Evolutionary conservation across 805 yeast genomes (phyloP), one percentile per base, ranked within the genome.

Genomic region (Candida piceae): DNA sequence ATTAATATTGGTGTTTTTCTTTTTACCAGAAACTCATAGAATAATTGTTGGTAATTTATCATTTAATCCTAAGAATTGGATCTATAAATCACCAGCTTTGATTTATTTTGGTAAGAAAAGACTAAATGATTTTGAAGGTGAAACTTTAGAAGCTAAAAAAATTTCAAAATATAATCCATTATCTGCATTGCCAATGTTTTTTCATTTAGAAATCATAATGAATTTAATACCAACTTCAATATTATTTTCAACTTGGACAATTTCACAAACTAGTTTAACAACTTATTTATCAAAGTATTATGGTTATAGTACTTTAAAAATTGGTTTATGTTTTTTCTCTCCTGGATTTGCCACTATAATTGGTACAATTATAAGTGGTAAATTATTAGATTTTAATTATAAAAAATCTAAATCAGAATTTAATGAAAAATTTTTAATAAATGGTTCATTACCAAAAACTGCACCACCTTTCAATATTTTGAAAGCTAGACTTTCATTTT

Each of bases 1-100:
- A 3, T 42, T 69, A 0, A 1, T 56, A 1, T 13, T 56, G 2
- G 51, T 63, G 1, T 39, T 67, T 3, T 23, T 70, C 5, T 39
- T 69, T 4, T 57, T 87, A 13, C 94, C 95, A 1, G 96, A 88
- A 53, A 88, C 96, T 0, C 72, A 73, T 27, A 66, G 95, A 38
- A 58, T 72, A 6, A 56, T 83, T 7, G 90, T 78, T 1, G 96
- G 94, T 0, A 84, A 85, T 56, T 84, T 88, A 1, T 73, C 88
- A 1, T 59, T 78, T 1, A 50, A 45, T 3, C 94, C 94, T 0
- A 54, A 46, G 23, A 44, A 39, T 0, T 26, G 57, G 4, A n/a
- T 69, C 3, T 67, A 74, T 42, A 62, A 50, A 32, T 69, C 80
- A 1, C 78, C 79, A 0, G 49, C 74, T 1, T 50, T 77, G 35